Base-by-base conservation (phyloP, 306 rosid genomes). In the Prosopis cineraria region DNA sequence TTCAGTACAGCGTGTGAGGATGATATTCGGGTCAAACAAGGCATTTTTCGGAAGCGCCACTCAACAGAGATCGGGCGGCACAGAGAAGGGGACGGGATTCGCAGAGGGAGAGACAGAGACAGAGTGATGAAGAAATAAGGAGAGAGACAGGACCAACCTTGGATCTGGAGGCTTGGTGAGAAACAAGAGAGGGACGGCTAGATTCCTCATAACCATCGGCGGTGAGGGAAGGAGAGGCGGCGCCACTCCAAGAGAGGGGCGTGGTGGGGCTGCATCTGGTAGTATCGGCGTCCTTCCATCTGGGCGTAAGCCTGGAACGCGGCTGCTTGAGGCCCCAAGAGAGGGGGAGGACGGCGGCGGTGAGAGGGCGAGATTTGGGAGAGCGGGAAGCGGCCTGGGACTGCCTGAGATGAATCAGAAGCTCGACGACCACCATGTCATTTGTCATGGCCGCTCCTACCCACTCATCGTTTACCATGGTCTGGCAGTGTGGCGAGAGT, bases 171-270 rank as follows among this genome's bases (percentile, higher is more conserved):
- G 86, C 78, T 43, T 85, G 36, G 22, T 50, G 68, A 16, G 5
- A 62, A 17, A 62, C 13, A 62, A 17, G 10, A 41, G 41, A 30
- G 40, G 43, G 69, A 22, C 77, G 90, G 83, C 86, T 86, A 33
- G 91, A 85, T 24, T 89, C 97, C 69, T 92, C 98, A 70, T 60
- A 90, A 70, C 88, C 91, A 39, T 91, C 97, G 71, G 88, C 88
- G 69, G 96, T 91, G 71, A 83, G 82, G 30, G 98, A 89, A 0
- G 91, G 95, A 0, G 97, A 91, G n/a, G 87, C 85, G 31, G 85
- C 94, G 7, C 91, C 93, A 58, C 98, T 95, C 99, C 99, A 93
- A 0, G 99, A 91, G 48, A 96, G 98, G 1, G 99, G 99, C 1
- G 99, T 93, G 31, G 97, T 89, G 0, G 99, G 99, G 65, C 98